Base-by-base conservation (phyloP, 1,284 basidiomycete species). In the Ustilago loliicola region DNA sequence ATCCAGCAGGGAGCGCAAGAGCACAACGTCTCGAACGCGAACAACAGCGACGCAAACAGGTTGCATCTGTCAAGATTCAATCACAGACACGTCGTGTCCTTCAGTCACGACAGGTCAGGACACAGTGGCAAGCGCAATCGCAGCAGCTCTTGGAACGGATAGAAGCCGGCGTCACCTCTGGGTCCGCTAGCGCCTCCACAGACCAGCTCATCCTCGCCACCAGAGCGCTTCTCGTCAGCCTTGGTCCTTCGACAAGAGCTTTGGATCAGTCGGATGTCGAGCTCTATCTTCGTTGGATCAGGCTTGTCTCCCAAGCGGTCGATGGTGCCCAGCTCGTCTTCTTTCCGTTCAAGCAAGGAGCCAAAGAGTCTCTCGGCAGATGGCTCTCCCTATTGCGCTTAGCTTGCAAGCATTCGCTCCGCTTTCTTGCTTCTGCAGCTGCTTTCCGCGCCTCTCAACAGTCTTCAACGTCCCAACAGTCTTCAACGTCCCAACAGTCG, bases 1-100 rank as follows among this genome's bases (percentile, higher is more conserved):
- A 77, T 51, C 75, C 71, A 11, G 75, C 71, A n/a, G 57, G 38
- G 29, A 73, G 66, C 55, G 75, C 75, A 58, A 61, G 66, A 48
- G 66, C 57, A 9, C 65, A 77, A 38, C 66, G 75, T 23, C 38
- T 70, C 52, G 66, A 70, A 45, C 63, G 75, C n/a, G 71, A 77
- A 45, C 67, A 70, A 58, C 70, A 73, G 23, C 66, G 75, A 10
- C 66, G 56, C 55, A 65, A 65, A 25, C 61, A 66, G 4, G 1
- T 61, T 3, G 70, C 75, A 1, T 57, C 71, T 2, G 32, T 68
- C 13, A 53, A 52, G 21, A 70, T 77, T 15, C 75, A 77, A 23
- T 68, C 74, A 2, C 69, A 77, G 17, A 30, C 60, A 15, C 61
- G 74, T 13, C 61, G 74, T 25, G 66, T 77, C 38, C 53, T 67